A percentile compares a stretch with the other conserved stretches of the same genome.
Evolutionary conservation across 345 rosid species (phyloP).

Genomic region (Noccaea bulbosa): DNA sequence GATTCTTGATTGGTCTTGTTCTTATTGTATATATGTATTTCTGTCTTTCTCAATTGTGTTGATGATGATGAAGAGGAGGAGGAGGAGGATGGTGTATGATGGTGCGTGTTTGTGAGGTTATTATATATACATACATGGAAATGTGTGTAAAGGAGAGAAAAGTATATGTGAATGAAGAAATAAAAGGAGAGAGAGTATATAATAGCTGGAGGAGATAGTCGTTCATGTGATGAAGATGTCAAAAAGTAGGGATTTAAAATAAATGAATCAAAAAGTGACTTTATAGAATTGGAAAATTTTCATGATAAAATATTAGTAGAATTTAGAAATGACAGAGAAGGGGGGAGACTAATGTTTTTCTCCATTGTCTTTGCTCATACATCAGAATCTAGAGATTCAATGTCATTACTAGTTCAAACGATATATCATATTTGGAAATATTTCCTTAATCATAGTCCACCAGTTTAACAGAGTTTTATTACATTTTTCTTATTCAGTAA

Average conservation of each 20-base stretch:
- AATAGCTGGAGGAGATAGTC: constrained; percentile 74
- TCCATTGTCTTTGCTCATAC: constrained; percentile 42
- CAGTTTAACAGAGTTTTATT: not conserved
- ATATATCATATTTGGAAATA: too few species aligned
- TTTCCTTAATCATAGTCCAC: too few species aligned
- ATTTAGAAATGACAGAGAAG: constrained; percentile 48
- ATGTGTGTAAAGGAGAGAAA: constrained; percentile 29
- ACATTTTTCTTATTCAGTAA: not conserved
- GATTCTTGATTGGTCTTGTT: constrained; percentile 24
- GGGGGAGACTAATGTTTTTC: constrained; percentile 56
- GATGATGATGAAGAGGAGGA: constrained; percentile 33
- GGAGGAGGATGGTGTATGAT: constrained; percentile 35
- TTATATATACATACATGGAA: constrained; percentile 38
- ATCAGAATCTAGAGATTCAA: constrained; percentile 20
- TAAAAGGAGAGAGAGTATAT: constrained; percentile 36
- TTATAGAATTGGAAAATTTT: constrained; percentile 41
- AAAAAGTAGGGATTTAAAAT: constrained; percentile 48
- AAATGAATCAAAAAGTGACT: constrained; percentile 41
- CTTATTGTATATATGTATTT: constrained; percentile 24
- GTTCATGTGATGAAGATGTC: constrained; percentile 48
- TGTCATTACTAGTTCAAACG: not conserved
- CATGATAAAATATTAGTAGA: constrained; percentile 38
- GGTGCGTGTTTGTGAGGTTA: constrained; percentile 39
- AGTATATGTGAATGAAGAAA: constrained; percentile 43
- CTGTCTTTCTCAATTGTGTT: constrained; percentile 24